Percentiles rank a stretch among this genome's conserved stretches.
phyloP scores from a whole-genome alignment of 306 rosid genomes.

The Gastrolobium bilobum region DNA sequence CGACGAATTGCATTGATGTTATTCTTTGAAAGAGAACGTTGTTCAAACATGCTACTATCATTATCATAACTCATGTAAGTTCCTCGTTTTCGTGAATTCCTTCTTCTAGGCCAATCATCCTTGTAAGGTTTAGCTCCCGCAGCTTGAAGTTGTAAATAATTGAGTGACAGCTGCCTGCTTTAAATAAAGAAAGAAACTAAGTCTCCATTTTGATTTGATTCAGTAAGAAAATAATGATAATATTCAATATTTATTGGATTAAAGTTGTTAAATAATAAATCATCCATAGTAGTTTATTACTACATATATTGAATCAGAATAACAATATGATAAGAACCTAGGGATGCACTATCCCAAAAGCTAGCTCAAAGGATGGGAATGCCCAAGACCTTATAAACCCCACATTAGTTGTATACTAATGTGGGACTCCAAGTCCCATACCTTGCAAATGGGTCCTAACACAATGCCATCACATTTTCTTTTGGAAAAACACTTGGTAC shows the following conservation, averaged over 20 bases:
- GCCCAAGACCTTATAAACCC: too few relatives aligned
- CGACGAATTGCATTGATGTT: constrained; percentile 84
- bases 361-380: too few relatives aligned
- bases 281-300: background rate
- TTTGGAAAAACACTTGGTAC: constrained; percentile 28
- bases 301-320: constrained; percentile 7
- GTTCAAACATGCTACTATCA: constrained; percentile 64
- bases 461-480: constrained; percentile 26
- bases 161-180: constrained; percentile 90
- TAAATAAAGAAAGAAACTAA: constrained; percentile 49
- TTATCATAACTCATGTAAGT: constrained; percentile 62
- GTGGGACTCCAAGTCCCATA: too few relatives aligned
- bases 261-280: background rate
- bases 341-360: too few relatives aligned
- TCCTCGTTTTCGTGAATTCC: constrained; percentile 66
- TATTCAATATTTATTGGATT: background rate
- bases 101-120: constrained; percentile 81
- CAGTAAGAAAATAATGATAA: constrained; percentile 44
- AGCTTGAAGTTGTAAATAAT: constrained; percentile 84
- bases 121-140: constrained; percentile 68
- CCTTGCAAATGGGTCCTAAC: too few relatives aligned
- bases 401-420: too few relatives aligned
- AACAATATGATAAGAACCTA: too few relatives aligned
- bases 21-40: constrained; percentile 83
- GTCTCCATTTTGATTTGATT: constrained; percentile 38